Evolutionary conservation across 2,329 filamentous ascomycete species (phyloP).

Genomic region (Lasiodiplodia citricola): DNA sequence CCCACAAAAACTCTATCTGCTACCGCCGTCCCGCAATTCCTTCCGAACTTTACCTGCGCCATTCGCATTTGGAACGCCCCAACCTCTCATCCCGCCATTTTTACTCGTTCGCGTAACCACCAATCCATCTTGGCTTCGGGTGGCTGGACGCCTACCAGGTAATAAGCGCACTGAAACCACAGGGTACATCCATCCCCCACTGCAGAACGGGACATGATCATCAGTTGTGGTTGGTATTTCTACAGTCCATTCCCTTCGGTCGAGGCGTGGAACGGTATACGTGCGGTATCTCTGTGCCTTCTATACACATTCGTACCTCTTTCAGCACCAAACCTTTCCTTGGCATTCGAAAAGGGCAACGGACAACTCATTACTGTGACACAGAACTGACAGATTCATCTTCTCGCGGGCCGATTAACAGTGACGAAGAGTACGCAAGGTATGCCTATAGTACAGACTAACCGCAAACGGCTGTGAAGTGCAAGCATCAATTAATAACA

Average conservation of each 20-base stretch:
- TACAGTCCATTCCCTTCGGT: no score
- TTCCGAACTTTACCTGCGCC: no score
- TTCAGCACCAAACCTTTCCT: not conserved
- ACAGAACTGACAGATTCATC: not conserved
- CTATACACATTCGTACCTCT: not conserved
- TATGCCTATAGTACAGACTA: not conserved
- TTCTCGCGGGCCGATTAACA: not conserved
- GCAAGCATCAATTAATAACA: not conserved
- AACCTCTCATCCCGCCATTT: no score
- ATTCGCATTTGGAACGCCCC: no score
- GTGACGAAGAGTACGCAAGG: not conserved
- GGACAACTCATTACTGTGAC: not conserved
- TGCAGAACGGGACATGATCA: no score
- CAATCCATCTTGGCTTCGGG: no score
- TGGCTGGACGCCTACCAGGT: no score
- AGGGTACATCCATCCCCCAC: no score
- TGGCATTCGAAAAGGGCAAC: not conserved
- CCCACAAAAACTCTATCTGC: not conserved
- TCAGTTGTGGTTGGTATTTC: not conserved
- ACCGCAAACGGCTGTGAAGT: not conserved
- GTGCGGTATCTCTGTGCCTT: not conserved
- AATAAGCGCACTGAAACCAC: no score
- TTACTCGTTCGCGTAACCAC: no score
- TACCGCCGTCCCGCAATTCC: no score
- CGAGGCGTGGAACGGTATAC: not conserved